Conservation (phyloP, 2,329 filamentous ascomycete genomes). For the Cladosporium sp. region DNA sequence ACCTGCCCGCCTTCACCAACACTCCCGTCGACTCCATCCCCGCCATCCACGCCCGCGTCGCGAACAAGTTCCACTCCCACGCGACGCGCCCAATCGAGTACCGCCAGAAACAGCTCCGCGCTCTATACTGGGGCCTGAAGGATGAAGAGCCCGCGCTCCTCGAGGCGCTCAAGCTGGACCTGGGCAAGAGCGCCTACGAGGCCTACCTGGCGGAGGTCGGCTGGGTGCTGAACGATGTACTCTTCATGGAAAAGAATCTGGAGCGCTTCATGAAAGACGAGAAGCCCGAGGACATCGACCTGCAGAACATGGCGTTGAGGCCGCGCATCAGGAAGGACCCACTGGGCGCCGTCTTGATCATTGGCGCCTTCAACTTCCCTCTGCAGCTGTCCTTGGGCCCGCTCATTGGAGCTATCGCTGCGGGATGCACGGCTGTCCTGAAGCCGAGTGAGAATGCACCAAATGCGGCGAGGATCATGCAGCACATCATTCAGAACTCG, state of each 20-base stretch:
- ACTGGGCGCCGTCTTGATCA: conserved; percentile 73
- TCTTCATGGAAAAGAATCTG: conserved; percentile 71
- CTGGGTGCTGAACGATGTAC: conserved; percentile 74
- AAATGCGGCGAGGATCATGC: conserved; percentile 67
- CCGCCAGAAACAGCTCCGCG: conserved; percentile 78
- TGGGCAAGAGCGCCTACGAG: conserved; percentile 74
- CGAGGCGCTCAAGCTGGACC: conserved; percentile 69
- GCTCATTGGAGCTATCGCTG: conserved; percentile 81
- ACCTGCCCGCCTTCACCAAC: conserved; percentile 30
- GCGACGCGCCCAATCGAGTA: conserved; percentile 79
- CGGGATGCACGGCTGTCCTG: conserved; percentile 80
- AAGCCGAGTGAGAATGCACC: conserved; percentile 87
- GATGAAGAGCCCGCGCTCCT: conserved; percentile 69
- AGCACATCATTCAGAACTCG: conserved; percentile 67
- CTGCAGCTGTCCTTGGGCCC: conserved; percentile 73
- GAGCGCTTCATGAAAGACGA: conserved; percentile 81
- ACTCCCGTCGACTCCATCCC: conserved; percentile 64
- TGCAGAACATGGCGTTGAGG: conserved; percentile 62
- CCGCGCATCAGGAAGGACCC: conserved; percentile 83
- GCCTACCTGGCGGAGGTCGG: conserved; percentile 66
- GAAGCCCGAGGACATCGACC: conserved; percentile 60
- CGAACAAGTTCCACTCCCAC: conserved; percentile 66
- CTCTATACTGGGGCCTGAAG: conserved; percentile 86
- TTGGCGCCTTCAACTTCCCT: conserved; percentile 90
- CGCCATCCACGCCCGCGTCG: conserved; percentile 52